Conservation (phyloP, 495 filamentous ascomycete species). For the Aspergillus conjunctus region DNA sequence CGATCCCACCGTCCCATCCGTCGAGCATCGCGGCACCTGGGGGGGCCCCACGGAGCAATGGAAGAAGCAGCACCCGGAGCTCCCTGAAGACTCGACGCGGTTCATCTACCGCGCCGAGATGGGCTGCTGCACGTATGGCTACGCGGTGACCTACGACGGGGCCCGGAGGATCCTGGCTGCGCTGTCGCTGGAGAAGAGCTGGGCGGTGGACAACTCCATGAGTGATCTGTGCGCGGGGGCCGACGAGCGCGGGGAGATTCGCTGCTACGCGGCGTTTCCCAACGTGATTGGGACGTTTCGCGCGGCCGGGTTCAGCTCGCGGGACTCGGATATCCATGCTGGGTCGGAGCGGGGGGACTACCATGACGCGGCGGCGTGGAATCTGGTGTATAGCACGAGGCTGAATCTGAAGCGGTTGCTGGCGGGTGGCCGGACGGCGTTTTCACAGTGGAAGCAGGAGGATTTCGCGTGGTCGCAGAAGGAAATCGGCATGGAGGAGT, state of each 20-base stretch:
- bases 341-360: slow-evolving; percentile 12
- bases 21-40: slow-evolving; percentile 22
- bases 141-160: slow-evolving; percentile 56
- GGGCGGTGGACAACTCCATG: slow-evolving; percentile 32
- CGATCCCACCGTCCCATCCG: slow-evolving; percentile 31
- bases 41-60: slow-evolving; percentile 25
- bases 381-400: slow-evolving; percentile 34
- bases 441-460: slow-evolving; percentile 28
- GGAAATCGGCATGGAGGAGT: slow-evolving; percentile 25
- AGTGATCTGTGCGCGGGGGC: slow-evolving; percentile 30
- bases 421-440: slow-evolving; percentile 25
- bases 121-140: slow-evolving; percentile 40
- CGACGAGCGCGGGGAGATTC: slow-evolving; percentile 26
- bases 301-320: slow-evolving; percentile 23
- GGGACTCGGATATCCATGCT: slow-evolving; percentile 32
- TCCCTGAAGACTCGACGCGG: slow-evolving; percentile 33
- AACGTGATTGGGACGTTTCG: slow-evolving; percentile 32
- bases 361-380: slow-evolving; percentile 26
- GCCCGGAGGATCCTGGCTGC: slow-evolving; percentile 52
- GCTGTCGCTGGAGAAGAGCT: slow-evolving; percentile 30
- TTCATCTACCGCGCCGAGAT: slow-evolving; percentile 31
- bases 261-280: slow-evolving; percentile 34
- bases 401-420: slow-evolving; percentile 33
- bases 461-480: slow-evolving; percentile 26
- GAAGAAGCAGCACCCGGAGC: slow-evolving; percentile 23